phyloP scores from a whole-genome alignment of 139 green algal genomes.

The Chlamydomonas eustigma region DNA sequence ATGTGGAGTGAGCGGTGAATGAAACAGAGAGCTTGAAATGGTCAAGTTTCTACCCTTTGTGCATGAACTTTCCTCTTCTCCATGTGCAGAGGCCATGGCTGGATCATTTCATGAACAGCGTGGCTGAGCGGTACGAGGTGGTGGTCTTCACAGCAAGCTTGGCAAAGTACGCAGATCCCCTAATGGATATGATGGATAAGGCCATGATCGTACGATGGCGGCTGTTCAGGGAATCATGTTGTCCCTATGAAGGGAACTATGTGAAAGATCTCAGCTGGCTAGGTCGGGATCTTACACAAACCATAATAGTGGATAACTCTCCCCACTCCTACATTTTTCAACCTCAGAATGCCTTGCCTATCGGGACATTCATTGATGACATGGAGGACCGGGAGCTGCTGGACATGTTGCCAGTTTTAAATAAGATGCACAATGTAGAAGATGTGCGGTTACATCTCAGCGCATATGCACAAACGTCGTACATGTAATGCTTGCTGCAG shows the following conservation, averaged over 20 bases:
- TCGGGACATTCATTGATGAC: conserved; percentile 93
- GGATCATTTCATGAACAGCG: conserved; percentile 83
- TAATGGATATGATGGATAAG: conserved; percentile 86
- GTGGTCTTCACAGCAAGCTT: conserved; percentile 93
- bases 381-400: conserved; percentile 85
- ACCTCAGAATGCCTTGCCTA: conserved; percentile 91
- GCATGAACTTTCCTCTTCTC: too few relatives aligned
- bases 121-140: conserved; percentile 66
- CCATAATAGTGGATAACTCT: conserved; percentile 97
- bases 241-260: conserved; percentile 72
- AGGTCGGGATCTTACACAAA: conserved; percentile 69
- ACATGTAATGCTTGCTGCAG: too few relatives aligned
- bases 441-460: conserved; percentile 64
- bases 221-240: conserved; percentile 92
- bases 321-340: conserved; percentile 96
- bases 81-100: conserved; percentile 52
- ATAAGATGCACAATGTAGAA: conserved; percentile 51
- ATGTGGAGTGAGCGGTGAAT: too few relatives aligned
- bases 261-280: conserved; percentile 71
- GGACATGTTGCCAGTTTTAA: conserved; percentile 76
- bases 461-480: background rate
- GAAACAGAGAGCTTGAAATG: too few relatives aligned
- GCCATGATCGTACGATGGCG: conserved; percentile 72
- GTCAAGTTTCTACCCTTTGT: too few relatives aligned
- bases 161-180: conserved; percentile 84